These are phyloP conservation scores for Paraphoma chrysanthemicola DNA, from an alignment of 2,329 filamentous ascomycete species.

Conservation along the genomic window DNA sequence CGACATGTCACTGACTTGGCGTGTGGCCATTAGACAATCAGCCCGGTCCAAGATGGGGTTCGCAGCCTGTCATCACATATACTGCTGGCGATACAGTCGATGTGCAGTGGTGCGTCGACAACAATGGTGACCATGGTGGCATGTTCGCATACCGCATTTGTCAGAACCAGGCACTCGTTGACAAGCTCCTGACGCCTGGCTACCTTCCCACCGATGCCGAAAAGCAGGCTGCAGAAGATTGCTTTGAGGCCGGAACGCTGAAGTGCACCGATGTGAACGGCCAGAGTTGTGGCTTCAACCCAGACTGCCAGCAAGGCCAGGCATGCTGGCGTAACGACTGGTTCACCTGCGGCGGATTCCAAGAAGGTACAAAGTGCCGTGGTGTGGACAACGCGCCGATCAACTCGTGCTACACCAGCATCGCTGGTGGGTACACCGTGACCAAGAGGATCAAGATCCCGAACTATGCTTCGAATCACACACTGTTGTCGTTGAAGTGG, in stretches of 20 bases:
- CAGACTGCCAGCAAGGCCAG: conserved; percentile 38
- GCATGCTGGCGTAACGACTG: conserved; percentile 44
- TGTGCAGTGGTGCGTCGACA: conserved; percentile 44
- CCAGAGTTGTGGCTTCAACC: conserved; percentile 37
- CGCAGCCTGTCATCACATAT: conserved; percentile 38
- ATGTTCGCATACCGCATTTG: conserved; percentile 46
- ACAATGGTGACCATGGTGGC: conserved; percentile 44
- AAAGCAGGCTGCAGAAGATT: conserved; percentile 43
- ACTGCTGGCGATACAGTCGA: conserved; percentile 35
- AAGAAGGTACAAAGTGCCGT: conserved; percentile 33
- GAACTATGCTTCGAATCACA: conserved; percentile 41
- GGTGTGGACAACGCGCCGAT: conserved; percentile 41
- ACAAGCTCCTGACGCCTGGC: conserved; percentile 38
- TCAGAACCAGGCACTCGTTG: conserved; percentile 39
- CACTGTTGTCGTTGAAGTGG: conserved; percentile 41
- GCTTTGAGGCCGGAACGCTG: conserved; percentile 35
- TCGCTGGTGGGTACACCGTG: conserved; percentile 44
- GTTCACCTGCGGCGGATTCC: conserved; percentile 43
- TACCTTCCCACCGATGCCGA: conserved; percentile 43
- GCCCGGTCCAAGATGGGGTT: conserved; percentile 39
- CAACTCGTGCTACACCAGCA: conserved; percentile 43
- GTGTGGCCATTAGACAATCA: conserved; percentile 29
- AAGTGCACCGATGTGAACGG: conserved; percentile 42
- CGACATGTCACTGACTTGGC: background rate
- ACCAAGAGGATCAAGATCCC: conserved; percentile 43